Evolutionary conservation across 2,329 filamentous ascomycete genomes (phyloP).

Genomic region (Orbilia javanica): DNA sequence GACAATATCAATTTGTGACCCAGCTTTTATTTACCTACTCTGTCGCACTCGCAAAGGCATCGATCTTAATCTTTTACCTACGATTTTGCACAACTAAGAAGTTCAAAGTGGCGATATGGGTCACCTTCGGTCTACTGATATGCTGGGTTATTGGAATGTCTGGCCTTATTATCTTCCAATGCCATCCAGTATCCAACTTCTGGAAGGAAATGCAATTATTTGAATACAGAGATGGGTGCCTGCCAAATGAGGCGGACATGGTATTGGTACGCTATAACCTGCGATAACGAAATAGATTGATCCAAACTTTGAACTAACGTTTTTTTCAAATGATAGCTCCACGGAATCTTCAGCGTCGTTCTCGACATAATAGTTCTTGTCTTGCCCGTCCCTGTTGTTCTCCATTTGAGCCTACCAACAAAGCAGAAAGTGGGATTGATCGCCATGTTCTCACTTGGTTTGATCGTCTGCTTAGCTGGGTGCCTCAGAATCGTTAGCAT

Average conservation of each 20-base stretch:
- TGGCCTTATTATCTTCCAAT: conserved; percentile 57
- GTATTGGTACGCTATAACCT: conserved; percentile 39
- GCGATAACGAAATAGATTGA: neutral
- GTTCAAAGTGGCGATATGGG: conserved; percentile 51
- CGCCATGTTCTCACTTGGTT: conserved; percentile 56
- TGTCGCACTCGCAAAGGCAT: conserved; percentile 50
- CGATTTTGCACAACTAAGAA: conserved; percentile 53
- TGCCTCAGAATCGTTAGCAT: conserved; percentile 53
- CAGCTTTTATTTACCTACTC: conserved; percentile 57
- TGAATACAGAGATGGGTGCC: conserved; percentile 31
- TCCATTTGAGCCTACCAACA: conserved; percentile 41
- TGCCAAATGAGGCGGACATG: conserved; percentile 51
- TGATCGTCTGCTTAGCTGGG: conserved; percentile 54
- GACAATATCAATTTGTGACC: conserved; percentile 51
- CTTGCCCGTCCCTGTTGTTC: conserved; percentile 49
- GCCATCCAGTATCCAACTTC: conserved; percentile 49
- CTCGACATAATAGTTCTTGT: conserved; percentile 50
- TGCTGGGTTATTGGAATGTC: conserved; percentile 51
- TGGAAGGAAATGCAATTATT: conserved; percentile 54
- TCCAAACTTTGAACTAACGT: conserved; percentile 1
- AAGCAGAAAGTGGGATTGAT: conserved; percentile 56
- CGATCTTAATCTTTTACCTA: conserved; percentile 56
- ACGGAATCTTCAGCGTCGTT: conserved; percentile 53
- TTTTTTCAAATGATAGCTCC: conserved; percentile 20
- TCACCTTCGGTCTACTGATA: conserved; percentile 36